A percentile compares a stretch with the other conserved stretches of the same genome.
phyloP scores from a whole-genome alignment of 768 basidiomycete genomes.

The Boletus pseudopeckii region DNA sequence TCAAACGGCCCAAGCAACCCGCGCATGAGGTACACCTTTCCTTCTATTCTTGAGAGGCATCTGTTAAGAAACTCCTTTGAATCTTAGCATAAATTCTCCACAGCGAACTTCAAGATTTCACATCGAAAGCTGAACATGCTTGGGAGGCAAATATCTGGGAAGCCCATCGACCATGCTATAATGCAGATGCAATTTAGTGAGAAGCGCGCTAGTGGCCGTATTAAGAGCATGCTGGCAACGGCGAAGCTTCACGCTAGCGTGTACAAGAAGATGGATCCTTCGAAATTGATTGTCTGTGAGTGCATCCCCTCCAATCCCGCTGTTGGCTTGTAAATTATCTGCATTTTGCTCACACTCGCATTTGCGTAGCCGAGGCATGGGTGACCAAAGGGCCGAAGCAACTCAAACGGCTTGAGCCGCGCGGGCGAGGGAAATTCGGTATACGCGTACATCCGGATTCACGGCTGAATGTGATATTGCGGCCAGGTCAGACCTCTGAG shows the following conservation, averaged over 20 bases:
- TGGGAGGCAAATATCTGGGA: constrained; percentile 80
- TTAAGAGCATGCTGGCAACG: constrained; percentile 84
- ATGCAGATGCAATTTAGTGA: constrained; percentile 96
- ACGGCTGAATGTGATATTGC: constrained; percentile 69
- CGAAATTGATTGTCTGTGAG: constrained; percentile 80
- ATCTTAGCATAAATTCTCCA: constrained; percentile 86
- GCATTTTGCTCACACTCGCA: constrained; percentile 1
- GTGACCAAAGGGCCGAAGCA: constrained; percentile 76
- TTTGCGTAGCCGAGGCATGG: constrained; percentile 80
- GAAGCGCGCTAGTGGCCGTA: constrained; percentile 81
- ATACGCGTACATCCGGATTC: constrained; percentile 74
- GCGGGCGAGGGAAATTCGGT: constrained; percentile 79
- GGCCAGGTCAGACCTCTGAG: constrained; percentile 75
- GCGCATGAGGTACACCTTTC: constrained; percentile 27
- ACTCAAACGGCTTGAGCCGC: constrained; percentile 69
- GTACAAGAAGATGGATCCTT: constrained; percentile 69
- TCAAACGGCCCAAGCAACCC: constrained; percentile 21
- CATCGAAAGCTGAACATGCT: constrained; percentile 90
- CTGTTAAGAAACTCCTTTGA: constrained; percentile 5
- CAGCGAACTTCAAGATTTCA: constrained; percentile 89
- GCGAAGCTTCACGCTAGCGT: constrained; percentile 82
- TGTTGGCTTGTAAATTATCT: background rate
- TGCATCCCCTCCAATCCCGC: constrained; percentile 13
- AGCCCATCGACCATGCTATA: constrained; percentile 93
- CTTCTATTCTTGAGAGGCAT: background rate